phyloP scores from a whole-genome alignment of 108 stramenopile genomes.

The Fistulifera solaris region DNA sequence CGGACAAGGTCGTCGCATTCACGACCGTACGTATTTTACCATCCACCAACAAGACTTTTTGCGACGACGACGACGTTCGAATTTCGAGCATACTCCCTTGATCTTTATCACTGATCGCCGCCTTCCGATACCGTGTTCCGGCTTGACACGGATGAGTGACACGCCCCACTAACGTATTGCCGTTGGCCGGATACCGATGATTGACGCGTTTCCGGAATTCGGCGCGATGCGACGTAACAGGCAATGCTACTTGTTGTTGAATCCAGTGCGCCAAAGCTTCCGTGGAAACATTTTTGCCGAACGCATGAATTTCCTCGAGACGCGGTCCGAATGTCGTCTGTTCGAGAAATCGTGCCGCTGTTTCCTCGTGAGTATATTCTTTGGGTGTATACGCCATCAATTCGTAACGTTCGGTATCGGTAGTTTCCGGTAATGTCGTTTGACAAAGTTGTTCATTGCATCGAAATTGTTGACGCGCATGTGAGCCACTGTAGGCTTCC shows the following conservation, averaged over 20 bases:
- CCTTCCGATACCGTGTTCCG: neutral
- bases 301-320: no score
- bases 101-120: neutral
- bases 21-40: neutral
- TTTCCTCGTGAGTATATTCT: neutral
- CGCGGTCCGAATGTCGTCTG: slow-evolving; percentile 4
- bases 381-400: slow-evolving; percentile 13
- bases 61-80: neutral
- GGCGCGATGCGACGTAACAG: slow-evolving; percentile 1
- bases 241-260: neutral
- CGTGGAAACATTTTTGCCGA: neutral
- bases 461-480: slow-evolving; percentile 1
- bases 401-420: neutral
- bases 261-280: slow-evolving; percentile 1
- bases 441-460: neutral
- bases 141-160: slow-evolving; percentile 4
- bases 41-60: neutral
- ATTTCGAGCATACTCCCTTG: neutral
- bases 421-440: neutral
- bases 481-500: slow-evolving; percentile 39
- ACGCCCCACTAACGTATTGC: neutral
- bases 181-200: neutral
- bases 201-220: neutral
- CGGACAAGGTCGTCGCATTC: no score
- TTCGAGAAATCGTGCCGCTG: slow-evolving; percentile 2